Evolutionary conservation across 257 asterid genomes (phyloP).

Genomic region (Osmanthus fragrans): DNA sequence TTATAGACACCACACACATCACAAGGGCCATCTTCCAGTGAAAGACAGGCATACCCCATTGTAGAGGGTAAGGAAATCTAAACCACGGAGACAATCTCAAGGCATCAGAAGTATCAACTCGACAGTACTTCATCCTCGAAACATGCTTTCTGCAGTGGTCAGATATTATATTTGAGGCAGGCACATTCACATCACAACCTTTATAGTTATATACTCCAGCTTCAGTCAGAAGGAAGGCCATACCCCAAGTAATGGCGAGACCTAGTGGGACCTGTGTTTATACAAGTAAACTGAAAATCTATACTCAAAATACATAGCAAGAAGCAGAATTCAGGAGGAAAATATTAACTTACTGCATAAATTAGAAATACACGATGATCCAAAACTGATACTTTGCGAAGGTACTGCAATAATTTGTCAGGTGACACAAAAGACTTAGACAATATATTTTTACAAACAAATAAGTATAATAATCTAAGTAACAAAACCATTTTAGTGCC

Average conservation of each 20-base stretch:
- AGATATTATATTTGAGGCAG: slow-evolving; percentile 74
- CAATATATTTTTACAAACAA: neutral
- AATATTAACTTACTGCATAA: slow-evolving; percentile 62
- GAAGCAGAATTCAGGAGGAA: neutral
- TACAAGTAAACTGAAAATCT: neutral
- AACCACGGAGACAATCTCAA: slow-evolving; percentile 87
- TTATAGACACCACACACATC: slow-evolving; percentile 91
- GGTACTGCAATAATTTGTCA: slow-evolving; percentile 68
- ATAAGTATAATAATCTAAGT: neutral
- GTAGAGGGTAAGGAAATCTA: slow-evolving; percentile 93
- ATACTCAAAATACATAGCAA: neutral
- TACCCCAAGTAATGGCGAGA: slow-evolving; percentile 80
- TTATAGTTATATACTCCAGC: slow-evolving; percentile 74
- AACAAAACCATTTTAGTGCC: neutral
- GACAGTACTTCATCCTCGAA: slow-evolving; percentile 77
- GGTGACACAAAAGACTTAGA: slow-evolving; percentile 5
- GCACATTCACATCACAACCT: slow-evolving; percentile 80
- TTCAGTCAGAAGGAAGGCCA: slow-evolving; percentile 80
- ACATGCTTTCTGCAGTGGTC: slow-evolving; percentile 85
- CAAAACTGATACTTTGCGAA: slow-evolving; percentile 83
- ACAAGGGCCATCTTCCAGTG: slow-evolving; percentile 94
- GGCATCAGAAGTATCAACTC: slow-evolving; percentile 87
- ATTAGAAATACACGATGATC: slow-evolving; percentile 91
- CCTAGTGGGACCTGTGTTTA: slow-evolving; percentile 77
- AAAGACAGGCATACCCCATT: slow-evolving; percentile 95